Evolutionary conservation across 441 rosid species (phyloP), one percentile per base, ranked within the genome.

Genomic region (Sinapis alba): DNA sequence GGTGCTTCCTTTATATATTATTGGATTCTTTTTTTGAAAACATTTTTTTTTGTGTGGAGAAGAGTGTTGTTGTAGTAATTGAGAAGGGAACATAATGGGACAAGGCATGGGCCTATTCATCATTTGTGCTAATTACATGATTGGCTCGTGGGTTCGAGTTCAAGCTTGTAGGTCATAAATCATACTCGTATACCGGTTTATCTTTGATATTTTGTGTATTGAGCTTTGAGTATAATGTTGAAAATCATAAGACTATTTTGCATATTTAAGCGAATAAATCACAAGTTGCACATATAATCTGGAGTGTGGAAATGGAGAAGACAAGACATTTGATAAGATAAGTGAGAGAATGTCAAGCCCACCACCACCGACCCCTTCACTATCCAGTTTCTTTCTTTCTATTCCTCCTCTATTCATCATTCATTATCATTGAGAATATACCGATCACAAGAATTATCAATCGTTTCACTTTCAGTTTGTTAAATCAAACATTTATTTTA

Each of bases 251-350:
- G 51, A 51, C 26, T 50, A 16, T 10, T 26, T 26, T 24, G 32
- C 38, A 60, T 10, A 34, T 0, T 18, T 26, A 4, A 27, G 23
- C 23, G 62, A 34, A 18, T 1, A 68, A 68, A 68, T 32, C 3
- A 71, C 1, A 58, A 20, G 68, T 21, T 30, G 65, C 23, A 28
- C 7, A 16, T 15, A 45, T 3, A 24, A 7, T 58, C 1, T 77
- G 72, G 80, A 77, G 80, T 77, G 80, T 71, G 64, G 72, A 71
- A 77, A 65, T 71, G 68, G 80, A 71, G 72, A 77, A 71, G 80
- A 77, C 68, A 77, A 77, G 80, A 77, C 76, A 60, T 71, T 65
- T 77, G 80, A 77, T 69, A 77, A 77, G 80, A 77, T n/a, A 77
- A 60, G 59, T 21, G 73, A 77, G 76, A 71, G 76, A 71, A 24